These are phyloP conservation scores for Venturia asperata DNA, from an alignment of 2,329 filamentous ascomycete species.

Conservation along the genomic window DNA sequence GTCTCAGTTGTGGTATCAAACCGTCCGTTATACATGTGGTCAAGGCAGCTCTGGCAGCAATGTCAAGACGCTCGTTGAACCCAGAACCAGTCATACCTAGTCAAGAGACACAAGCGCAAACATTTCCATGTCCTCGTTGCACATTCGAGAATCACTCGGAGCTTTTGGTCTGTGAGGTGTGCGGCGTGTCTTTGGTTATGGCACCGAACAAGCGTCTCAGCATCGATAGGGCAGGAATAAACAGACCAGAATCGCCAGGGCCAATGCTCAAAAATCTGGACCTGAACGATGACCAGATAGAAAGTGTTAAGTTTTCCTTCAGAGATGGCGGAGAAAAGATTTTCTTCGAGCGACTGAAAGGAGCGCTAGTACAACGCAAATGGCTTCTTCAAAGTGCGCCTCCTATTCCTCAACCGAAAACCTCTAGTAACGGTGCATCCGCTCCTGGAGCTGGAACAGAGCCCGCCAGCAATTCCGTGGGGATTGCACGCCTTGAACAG, in stretches of 20 bases:
- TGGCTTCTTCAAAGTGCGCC: slow-evolving; percentile 90
- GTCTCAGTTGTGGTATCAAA: slow-evolving; percentile 88
- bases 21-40: slow-evolving; percentile 74
- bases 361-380: slow-evolving; percentile 83
- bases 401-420: slow-evolving; percentile 63
- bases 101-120: slow-evolving; percentile 10
- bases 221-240: slow-evolving; percentile 28
- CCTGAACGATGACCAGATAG: slow-evolving; percentile 54
- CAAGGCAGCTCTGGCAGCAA: slow-evolving; percentile 68
- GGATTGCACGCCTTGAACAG: slow-evolving; percentile 87
- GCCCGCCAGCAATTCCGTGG: slow-evolving; percentile 55
- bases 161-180: slow-evolving; percentile 80
- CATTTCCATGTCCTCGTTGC: slow-evolving; percentile 65
- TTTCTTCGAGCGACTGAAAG: slow-evolving; percentile 83
- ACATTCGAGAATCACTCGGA: slow-evolving; percentile 93
- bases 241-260: slow-evolving; percentile 55
- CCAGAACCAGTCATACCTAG: slow-evolving; percentile 19
- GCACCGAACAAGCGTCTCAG: slow-evolving; percentile 38
- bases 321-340: slow-evolving; percentile 81
- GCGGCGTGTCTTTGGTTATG: slow-evolving; percentile 65
- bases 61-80: slow-evolving; percentile 40
- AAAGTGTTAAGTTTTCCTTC: slow-evolving; percentile 87
- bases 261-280: slow-evolving; percentile 48
- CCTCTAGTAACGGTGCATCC: slow-evolving; percentile 26
- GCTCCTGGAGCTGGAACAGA: slow-evolving; percentile 23